Base-by-base conservation (phyloP, 164 flowering plant genomes). In the Brasenia schreberi region DNA sequence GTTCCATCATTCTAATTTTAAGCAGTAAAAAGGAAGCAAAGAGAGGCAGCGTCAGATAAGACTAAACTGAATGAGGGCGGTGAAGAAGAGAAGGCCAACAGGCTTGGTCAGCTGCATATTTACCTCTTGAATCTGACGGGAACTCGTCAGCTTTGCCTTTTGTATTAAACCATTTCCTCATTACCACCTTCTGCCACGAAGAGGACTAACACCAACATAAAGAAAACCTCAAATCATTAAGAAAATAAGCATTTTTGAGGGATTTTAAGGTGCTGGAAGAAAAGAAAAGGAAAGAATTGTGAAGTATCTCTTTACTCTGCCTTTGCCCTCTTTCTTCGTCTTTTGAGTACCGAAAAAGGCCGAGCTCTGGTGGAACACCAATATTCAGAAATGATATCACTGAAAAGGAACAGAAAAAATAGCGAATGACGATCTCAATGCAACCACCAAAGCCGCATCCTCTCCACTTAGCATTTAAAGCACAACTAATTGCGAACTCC, bases 141-240 rank as follows among this genome's bases (percentile, higher is more conserved):
- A 79, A 87, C 66, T 85, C 90, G 49, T 81, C 79, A 10, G 79
- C 74, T 61, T 84, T 74, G 65, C 71, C 76, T 66, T 77, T 82
- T 43, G 84, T 79, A 49, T 85, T 87, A 61, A 90, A 76, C 96
- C 90, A 90, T 81, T 86, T 90, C 56, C 74, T 78, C 63, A 68
- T 83, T 11, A 85, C 84, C 6, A 65, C 64, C 68, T 78, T 85
- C 9, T 89, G 84, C 96, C 96, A 87, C 4, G 86, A 85, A 61
- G 78, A 69, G 87, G 85, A 75, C 71, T 63, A 76, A 33, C 61
- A 64, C 63, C 7, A 60, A 17, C 45, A n/a, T 45, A 45, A 45
- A 45, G 53, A 12, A 45, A 45, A 45, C 7, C 27, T 23, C 27
- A 45, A 12, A 45, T 23, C 27, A 23, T 23, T 23, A 23, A 23